Evolutionary conservation across 2,329 filamentous ascomycete species (phyloP).

Genomic region (Tolypocladium inflatum): DNA sequence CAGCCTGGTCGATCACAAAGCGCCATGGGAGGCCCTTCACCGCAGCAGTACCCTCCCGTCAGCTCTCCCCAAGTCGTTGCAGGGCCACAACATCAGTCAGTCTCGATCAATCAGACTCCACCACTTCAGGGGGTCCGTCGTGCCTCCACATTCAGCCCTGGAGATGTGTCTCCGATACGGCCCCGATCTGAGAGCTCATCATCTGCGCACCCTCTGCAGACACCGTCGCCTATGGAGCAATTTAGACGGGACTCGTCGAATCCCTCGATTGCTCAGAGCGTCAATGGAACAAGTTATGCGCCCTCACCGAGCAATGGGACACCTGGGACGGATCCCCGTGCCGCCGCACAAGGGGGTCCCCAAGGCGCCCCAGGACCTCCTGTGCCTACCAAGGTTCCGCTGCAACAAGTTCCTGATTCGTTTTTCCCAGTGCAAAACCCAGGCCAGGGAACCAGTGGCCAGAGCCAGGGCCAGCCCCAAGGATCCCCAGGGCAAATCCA

Average conservation of each 20-base stretch:
- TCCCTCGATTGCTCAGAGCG: background rate
- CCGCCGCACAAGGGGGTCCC: too few relatives aligned
- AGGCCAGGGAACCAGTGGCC: background rate
- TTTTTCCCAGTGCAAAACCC: slow-evolving; percentile 2
- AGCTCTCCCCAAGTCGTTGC: background rate
- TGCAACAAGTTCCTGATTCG: background rate
- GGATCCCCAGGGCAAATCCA: background rate
- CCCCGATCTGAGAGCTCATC: slow-evolving; percentile 8
- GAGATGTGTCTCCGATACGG: slow-evolving; percentile 6
- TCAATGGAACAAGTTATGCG: background rate
- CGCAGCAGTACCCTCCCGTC: background rate
- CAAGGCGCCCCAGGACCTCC: background rate
- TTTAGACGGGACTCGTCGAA: slow-evolving; percentile 6
- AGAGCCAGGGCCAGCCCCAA: background rate
- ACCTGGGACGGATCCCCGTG: background rate
- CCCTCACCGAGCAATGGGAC: slow-evolving; percentile 3
- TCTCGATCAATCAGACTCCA: background rate
- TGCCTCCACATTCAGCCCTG: slow-evolving; percentile 2
- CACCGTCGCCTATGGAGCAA: slow-evolving; percentile 7
- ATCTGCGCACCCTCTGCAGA: slow-evolving; percentile 5
- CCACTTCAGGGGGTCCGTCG: slow-evolving; percentile 2
- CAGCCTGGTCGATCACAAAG: slow-evolving; percentile 3
- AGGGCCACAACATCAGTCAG: background rate
- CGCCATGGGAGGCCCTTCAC: background rate
- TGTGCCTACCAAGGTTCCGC: slow-evolving; percentile 2